phyloP scores from a whole-genome alignment of 2,329 filamentous ascomycete species.

The Xylariaceae sp. region DNA sequence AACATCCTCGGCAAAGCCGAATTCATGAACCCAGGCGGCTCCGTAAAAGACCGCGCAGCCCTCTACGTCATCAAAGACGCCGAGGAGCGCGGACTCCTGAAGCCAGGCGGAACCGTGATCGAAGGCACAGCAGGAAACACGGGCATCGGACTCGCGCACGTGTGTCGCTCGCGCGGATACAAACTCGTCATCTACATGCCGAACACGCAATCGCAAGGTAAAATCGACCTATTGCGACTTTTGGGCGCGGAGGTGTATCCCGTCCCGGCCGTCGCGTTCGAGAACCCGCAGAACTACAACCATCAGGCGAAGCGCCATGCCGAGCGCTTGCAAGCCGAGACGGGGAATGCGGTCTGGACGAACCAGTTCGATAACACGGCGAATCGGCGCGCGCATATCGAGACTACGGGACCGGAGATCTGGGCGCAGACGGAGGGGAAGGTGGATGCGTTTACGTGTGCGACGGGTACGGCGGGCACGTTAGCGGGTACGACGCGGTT shows the following conservation, averaged over 20 bases:
- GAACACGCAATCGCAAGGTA: slow-evolving; percentile 95
- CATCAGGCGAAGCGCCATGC: slow-evolving; percentile 90
- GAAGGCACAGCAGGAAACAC: slow-evolving; percentile 98
- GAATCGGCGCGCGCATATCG: slow-evolving; percentile 88
- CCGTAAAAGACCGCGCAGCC: slow-evolving; percentile 92
- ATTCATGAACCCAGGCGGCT: slow-evolving; percentile 97
- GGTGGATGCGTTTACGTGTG: slow-evolving; percentile 90
- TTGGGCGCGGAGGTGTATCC: slow-evolving; percentile 94
- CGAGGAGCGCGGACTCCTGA: slow-evolving; percentile 77
- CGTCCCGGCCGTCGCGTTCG: slow-evolving; percentile 90
- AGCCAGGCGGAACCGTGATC: slow-evolving; percentile 85
- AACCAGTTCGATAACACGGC: slow-evolving; percentile 98
- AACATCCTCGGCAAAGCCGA: slow-evolving; percentile 94
- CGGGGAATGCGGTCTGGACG: slow-evolving; percentile 76
- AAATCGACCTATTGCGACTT: slow-evolving; percentile 86
- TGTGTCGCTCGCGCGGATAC: slow-evolving; percentile 88
- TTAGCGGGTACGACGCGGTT: slow-evolving; percentile 84
- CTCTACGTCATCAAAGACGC: slow-evolving; percentile 92
- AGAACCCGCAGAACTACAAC: slow-evolving; percentile 96
- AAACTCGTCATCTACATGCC: slow-evolving; percentile 99
- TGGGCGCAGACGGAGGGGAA: slow-evolving; percentile 86
- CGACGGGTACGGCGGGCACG: slow-evolving; percentile 88
- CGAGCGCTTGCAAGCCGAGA: slow-evolving; percentile 65
- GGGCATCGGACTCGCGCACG: slow-evolving; percentile 93
- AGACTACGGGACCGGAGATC: slow-evolving; percentile 96